A percentile compares a stretch with the other conserved stretches of the same genome.
phyloP scores from a whole-genome alignment of 495 filamentous ascomycete genomes.

The Penicillium manginii region DNA sequence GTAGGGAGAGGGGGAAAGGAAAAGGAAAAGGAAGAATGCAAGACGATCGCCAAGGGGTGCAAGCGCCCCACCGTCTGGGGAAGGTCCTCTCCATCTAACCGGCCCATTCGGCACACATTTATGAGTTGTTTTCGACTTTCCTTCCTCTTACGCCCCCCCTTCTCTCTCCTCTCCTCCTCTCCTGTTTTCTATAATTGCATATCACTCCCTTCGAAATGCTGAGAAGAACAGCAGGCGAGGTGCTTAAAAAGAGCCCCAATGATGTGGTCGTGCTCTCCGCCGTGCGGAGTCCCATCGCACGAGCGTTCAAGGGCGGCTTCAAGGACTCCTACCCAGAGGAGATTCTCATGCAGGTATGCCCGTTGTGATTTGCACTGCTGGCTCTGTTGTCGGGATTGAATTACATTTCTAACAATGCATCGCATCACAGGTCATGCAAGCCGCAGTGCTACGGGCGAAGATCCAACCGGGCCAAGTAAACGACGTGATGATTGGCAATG shows the following conservation, averaged over 20 bases:
- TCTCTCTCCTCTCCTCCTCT: neutral
- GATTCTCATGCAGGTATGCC: constrained; percentile 65
- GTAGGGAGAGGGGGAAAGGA: neutral
- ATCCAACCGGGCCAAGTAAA: constrained; percentile 58
- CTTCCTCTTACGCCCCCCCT: neutral
- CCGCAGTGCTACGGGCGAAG: constrained; percentile 57
- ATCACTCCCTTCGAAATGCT: constrained; percentile 19
- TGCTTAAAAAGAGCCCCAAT: constrained; percentile 55
- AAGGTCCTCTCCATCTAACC: neutral
- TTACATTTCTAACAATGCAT: neutral
- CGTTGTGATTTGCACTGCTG: neutral
- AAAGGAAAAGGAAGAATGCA: neutral
- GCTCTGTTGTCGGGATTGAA: neutral
- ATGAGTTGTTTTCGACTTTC: neutral
- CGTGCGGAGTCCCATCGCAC: constrained; percentile 71
- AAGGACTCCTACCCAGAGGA: constrained; percentile 85
- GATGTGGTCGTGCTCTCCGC: constrained; percentile 88
- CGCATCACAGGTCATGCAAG: constrained; percentile 26
- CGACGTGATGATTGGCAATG: constrained; percentile 80
- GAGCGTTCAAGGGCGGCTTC: constrained; percentile 76
- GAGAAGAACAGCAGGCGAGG: constrained; percentile 18
- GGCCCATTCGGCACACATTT: neutral
- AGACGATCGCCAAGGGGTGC: constrained; percentile 2
- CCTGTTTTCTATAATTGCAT: neutral
- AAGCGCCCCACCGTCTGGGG: neutral